Base-by-base conservation (phyloP, 2,329 filamentous ascomycete genomes). In the Aspergillus ibericus region DNA sequence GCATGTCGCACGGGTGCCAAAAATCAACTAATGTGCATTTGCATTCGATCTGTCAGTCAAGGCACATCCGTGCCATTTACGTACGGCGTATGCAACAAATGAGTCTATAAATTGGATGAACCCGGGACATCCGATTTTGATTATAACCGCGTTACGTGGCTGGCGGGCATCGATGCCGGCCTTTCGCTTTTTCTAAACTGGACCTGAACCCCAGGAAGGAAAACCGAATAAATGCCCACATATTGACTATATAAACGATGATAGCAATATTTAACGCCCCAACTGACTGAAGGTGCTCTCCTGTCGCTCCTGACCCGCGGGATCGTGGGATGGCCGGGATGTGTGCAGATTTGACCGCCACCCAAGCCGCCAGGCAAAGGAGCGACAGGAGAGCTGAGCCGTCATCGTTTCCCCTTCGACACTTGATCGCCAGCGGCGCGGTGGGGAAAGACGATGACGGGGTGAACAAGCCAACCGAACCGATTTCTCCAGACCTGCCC, bases 401-500 rank as follows among this genome's bases (percentile, higher is more conserved):
- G 50, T 40, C 52, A 58, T 60, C 49, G 48, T 55, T 44, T 53
- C 8, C 22, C 16, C 27, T 9, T 25, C 25, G 16, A 8, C 10
- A 29, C 40, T 13, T 29, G 36, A 44, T 29, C 25, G 27, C 15
- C 22, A 53, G 29, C 22, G 46, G 52, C 51, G 36, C 47, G 55
- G 55, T 46, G 53, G 52, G 53, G 46, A 25, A 63, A 44, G 55
- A 59, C 50, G 32, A 59, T 57, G 53, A 57, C 16, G 42, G 55
- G 51, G 51, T 18, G 38, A 58, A 61, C 35, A 55, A 63, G 63
- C 53, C 49, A 58, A 60, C 54, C 60, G 38, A 59, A 62, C 57
- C 53, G 50, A 60, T 58, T 54, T 60, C 58, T 53, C 56, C 60
- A 60, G 57, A 62, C 50, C 57, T 64, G 51, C 56, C 55, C 58